These are phyloP conservation scores for Mucor mucedo DNA, from an alignment of 371 early-diverging fungal genomes.

Conservation along the genomic window DNA sequence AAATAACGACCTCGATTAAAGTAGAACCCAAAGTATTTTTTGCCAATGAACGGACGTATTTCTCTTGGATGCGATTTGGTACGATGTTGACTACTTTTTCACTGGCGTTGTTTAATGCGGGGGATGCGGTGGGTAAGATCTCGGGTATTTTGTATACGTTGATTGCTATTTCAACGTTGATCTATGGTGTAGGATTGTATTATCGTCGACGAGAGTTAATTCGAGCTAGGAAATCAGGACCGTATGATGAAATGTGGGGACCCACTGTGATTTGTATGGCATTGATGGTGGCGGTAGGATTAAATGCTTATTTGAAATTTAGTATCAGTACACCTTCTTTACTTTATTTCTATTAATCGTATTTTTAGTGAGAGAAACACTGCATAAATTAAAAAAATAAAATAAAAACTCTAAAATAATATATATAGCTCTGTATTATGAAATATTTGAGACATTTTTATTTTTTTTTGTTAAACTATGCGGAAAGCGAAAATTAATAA, in stretches of 20 bases:
- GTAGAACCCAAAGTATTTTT: slow-evolving; percentile 99
- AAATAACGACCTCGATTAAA: slow-evolving; percentile 84
- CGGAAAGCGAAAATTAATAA: background rate
- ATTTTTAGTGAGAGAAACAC: background rate
- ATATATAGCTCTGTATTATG: too few relatives aligned
- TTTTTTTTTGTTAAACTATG: background rate
- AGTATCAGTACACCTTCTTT: slow-evolving; percentile 31
- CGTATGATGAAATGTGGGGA: slow-evolving; percentile 76
- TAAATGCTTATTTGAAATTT: slow-evolving; percentile 87
- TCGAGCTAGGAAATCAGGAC: slow-evolving; percentile 69
- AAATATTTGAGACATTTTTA: too few relatives aligned
- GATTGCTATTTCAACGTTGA: slow-evolving; percentile 79
- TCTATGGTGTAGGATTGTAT: slow-evolving; percentile 91
- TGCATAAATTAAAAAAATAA: slow-evolving; percentile 8
- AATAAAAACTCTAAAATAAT: background rate
- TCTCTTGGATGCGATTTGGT: slow-evolving; percentile 88
- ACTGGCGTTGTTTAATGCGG: slow-evolving; percentile 85
- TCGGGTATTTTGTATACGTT: slow-evolving; percentile 81
- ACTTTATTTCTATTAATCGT: slow-evolving; percentile 11
- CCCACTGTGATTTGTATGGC: slow-evolving; percentile 91
- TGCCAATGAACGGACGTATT: slow-evolving; percentile 99
- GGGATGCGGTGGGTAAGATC: slow-evolving; percentile 75
- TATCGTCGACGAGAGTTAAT: slow-evolving; percentile 93
- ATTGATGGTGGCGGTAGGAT: slow-evolving; percentile 82
- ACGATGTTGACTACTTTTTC: slow-evolving; percentile 78